Percentiles rank a stretch among this genome's conserved stretches.
Evolutionary conservation across 1,284 basidiomycete genomes (phyloP).

Genomic region (Earliella scabrosa): DNA sequence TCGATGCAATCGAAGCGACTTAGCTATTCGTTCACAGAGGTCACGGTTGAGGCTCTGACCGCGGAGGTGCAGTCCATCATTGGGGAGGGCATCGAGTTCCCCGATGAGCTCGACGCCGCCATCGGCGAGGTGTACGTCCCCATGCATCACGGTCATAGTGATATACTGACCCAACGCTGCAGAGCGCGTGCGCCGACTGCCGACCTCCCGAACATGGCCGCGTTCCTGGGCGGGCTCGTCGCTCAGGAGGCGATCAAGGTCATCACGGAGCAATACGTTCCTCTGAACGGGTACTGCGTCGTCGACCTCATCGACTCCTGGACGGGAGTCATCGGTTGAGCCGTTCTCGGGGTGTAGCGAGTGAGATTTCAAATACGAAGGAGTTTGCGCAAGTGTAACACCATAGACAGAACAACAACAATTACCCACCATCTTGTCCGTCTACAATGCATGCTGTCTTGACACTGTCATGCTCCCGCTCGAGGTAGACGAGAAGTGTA

Average conservation of each 20-base stretch:
- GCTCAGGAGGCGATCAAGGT: constrained; percentile 99
- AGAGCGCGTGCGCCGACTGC: constrained; percentile 84
- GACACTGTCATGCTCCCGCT: too few relatives aligned
- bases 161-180: too few relatives aligned
- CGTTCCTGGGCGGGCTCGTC: constrained; percentile 91
- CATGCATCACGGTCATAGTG: too few relatives aligned
- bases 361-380: too few relatives aligned
- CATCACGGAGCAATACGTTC: constrained; percentile 95
- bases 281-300: constrained; percentile 85
- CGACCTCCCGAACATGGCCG: constrained; percentile 91
- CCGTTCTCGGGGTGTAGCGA: too few relatives aligned
- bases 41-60: constrained; percentile 40
- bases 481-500: too few relatives aligned
- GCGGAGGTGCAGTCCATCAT: constrained; percentile 38
- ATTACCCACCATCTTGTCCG: too few relatives aligned
- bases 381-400: too few relatives aligned
- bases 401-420: too few relatives aligned
- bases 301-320: constrained; percentile 86
- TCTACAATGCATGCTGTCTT: too few relatives aligned
- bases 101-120: constrained; percentile 65
- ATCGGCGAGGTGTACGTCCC: constrained; percentile 83
- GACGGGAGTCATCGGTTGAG: constrained; percentile 58
- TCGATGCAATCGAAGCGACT: not conserved
- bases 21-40: constrained; percentile 11
- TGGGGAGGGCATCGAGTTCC: constrained; percentile 48